These are phyloP conservation scores for Arabidopsis suecica DNA, from an alignment of 345 rosid species.

Conservation along the genomic window DNA sequence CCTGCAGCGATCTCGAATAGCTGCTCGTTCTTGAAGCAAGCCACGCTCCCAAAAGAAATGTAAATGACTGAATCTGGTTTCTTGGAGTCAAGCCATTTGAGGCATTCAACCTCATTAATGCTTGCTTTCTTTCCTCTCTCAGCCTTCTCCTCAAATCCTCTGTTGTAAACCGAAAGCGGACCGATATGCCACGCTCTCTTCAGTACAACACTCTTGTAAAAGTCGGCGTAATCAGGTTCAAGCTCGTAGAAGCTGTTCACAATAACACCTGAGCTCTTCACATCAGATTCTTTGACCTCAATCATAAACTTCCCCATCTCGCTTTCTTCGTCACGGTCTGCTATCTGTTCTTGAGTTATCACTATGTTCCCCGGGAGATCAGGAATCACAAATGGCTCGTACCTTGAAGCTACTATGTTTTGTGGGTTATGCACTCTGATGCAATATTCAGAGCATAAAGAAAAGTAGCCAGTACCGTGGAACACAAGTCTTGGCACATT, in stretches of 20 bases:
- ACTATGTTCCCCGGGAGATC: constrained; percentile 47
- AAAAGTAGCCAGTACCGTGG: constrained; percentile 50
- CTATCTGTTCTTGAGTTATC: constrained; percentile 46
- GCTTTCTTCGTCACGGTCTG: neutral
- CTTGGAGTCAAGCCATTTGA: constrained; percentile 63
- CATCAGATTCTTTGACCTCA: constrained; percentile 42
- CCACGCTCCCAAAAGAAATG: constrained; percentile 58
- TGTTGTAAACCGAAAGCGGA: constrained; percentile 39
- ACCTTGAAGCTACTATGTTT: too few species aligned
- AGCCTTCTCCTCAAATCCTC: constrained; percentile 48
- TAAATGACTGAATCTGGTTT: constrained; percentile 56
- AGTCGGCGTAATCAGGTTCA: constrained; percentile 34
- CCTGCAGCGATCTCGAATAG: constrained; percentile 40
- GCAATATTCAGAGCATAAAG: neutral
- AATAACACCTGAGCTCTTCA: constrained; percentile 55
- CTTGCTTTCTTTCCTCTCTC: constrained; percentile 47
- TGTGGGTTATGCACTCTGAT: too few species aligned
- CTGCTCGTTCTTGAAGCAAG: constrained; percentile 41
- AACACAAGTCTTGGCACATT: constrained; percentile 56
- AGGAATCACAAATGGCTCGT: too few species aligned
- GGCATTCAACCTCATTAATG: constrained; percentile 43
- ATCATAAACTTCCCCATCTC: constrained; percentile 11
- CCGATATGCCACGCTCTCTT: constrained; percentile 38
- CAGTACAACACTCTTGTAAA: constrained; percentile 18
- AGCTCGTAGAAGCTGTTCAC: constrained; percentile 71